Evolutionary conservation across 345 rosid species (phyloP), one percentile per base, ranked within the genome.

Genomic region (Dipteronia sinensis): DNA sequence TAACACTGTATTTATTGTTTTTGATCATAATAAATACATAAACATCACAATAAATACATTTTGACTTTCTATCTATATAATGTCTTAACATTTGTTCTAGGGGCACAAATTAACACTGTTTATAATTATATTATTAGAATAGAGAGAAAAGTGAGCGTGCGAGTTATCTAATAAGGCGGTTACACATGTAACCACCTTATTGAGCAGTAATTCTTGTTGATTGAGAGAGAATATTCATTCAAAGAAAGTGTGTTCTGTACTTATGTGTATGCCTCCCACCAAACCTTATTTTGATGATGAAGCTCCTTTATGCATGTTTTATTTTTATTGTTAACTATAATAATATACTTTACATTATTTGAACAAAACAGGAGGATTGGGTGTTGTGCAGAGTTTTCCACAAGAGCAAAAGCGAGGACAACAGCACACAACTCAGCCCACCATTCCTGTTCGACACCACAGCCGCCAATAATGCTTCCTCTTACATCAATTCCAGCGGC

Each of bases 351-450:
- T 73, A 22, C 8, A 5, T 23, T 4, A 15, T 27, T 31, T 34
- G 58, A 25, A 20, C 20, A 25, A 72, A 20, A 71, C 88, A 95
- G 99, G 99, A 95, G 86, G 99, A 95, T 56, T 95, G 99, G 99
- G 99, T 93, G 20, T 63, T 95, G 62, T 95, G 98, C 78, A 87
- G 99, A 85, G 99, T 93, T 29, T 93, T 95, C 71, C 89, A 91
- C 85, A 92, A 93, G 83, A 77, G 92, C 84, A 89, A 86, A 73
- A 88, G 77, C 66, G 88, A 77, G 58, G 89, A 80, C 65, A 72
- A 78, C 65, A 31, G 64, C 69, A 10, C 5, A 68, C 77, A 77
- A 23, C 83, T 79, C 59, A 82, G 74, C 73, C 70, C 87, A 22
- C 74, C 73, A 2, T 80, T 72, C 78, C 80, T 71, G 80, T 84